Conservation (phyloP, 148 eudicot species). For the Fallopia convolvulus region DNA sequence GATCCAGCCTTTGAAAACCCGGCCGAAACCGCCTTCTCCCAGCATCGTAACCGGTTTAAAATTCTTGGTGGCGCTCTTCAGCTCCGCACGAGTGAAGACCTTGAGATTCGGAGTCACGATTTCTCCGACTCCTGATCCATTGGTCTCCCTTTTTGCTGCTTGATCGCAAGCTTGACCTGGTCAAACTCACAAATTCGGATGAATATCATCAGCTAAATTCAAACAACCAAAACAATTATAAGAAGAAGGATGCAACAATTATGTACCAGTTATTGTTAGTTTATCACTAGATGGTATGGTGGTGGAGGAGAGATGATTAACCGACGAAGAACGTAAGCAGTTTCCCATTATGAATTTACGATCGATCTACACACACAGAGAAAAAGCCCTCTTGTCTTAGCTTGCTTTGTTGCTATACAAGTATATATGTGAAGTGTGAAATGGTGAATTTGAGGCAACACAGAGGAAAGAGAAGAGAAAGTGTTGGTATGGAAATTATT, state of each 20-base stretch:
- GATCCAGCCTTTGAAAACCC: slow-evolving; percentile 73
- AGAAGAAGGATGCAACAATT: not conserved
- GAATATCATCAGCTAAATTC: not conserved
- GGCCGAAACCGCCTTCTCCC: slow-evolving; percentile 85
- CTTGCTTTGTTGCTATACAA: not conserved
- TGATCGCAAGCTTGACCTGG: not conserved
- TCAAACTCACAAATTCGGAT: not conserved
- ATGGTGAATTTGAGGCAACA: not conserved
- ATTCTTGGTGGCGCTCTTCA: slow-evolving; percentile 54
- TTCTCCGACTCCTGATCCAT: slow-evolving; percentile 15
- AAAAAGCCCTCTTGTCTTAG: not conserved
- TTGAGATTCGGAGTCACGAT: slow-evolving; percentile 47
- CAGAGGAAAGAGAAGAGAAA: not conserved
- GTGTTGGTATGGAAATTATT: not conserved
- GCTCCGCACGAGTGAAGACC: slow-evolving; percentile 32
- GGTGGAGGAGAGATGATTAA: slow-evolving; percentile 18
- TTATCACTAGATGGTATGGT: slow-evolving; percentile 8
- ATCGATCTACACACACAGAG: not conserved
- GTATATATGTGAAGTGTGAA: not conserved
- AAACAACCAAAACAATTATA: not conserved
- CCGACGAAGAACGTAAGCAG: slow-evolving; percentile 36
- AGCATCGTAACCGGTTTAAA: slow-evolving; percentile 51
- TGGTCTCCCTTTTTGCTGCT: not conserved
- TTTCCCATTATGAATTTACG: slow-evolving; percentile 60
- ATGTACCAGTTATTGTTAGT: not conserved